A percentile compares a stretch with the other conserved stretches of the same genome.
phyloP scores from a whole-genome alignment of 2,329 filamentous ascomycete genomes.

The Pleomassaria siparia region DNA sequence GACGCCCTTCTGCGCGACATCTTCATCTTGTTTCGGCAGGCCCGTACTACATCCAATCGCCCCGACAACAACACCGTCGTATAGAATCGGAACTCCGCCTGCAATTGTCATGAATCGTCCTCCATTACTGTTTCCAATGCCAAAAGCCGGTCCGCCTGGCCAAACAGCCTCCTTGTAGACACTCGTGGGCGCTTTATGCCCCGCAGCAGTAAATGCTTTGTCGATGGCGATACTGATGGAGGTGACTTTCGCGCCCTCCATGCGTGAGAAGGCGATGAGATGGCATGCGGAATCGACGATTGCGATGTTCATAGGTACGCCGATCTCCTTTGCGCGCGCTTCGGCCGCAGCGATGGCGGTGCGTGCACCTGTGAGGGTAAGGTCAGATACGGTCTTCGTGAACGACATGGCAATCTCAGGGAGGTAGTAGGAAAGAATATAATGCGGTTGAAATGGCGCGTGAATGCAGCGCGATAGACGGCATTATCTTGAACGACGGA shows the following conservation, averaged over 20 bases:
- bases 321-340: slow-evolving; percentile 38
- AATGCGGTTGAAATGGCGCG: background rate
- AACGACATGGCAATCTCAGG: slow-evolving; percentile 18
- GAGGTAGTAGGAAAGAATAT: background rate
- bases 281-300: slow-evolving; percentile 50
- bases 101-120: slow-evolving; percentile 58
- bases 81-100: slow-evolving; percentile 55
- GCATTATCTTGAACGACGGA: slow-evolving; percentile 1
- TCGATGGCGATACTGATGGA: slow-evolving; percentile 66
- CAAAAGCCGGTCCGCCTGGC: slow-evolving; percentile 56
- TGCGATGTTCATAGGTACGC: slow-evolving; percentile 53
- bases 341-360: slow-evolving; percentile 40
- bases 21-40: slow-evolving; percentile 56
- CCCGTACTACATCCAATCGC: slow-evolving; percentile 59
- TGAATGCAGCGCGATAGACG: background rate
- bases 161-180: slow-evolving; percentile 57
- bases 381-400: slow-evolving; percentile 30
- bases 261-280: slow-evolving; percentile 51
- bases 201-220: slow-evolving; percentile 60
- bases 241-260: slow-evolving; percentile 53
- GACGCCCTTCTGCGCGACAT: slow-evolving; percentile 55
- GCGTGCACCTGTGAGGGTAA: slow-evolving; percentile 42
- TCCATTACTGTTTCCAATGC: slow-evolving; percentile 55
- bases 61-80: slow-evolving; percentile 53
- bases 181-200: slow-evolving; percentile 55